phyloP scores from a whole-genome alignment of 1,284 basidiomycete genomes.

The Cutaneotrichosporon mucoides region DNA sequence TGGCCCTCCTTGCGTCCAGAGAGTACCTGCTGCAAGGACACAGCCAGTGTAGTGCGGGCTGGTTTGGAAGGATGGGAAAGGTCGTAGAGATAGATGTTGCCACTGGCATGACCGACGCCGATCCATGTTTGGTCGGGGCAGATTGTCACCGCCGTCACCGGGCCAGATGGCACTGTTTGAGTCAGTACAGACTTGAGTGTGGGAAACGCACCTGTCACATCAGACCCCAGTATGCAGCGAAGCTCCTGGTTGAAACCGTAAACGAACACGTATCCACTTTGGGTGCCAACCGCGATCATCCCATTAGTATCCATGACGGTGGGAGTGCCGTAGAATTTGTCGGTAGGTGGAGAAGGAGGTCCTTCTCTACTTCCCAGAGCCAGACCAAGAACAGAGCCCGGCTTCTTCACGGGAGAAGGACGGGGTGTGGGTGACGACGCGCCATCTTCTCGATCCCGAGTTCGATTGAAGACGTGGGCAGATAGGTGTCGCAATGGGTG shows the following conservation, averaged over 20 bases:
- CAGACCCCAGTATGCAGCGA: conserved; percentile 69
- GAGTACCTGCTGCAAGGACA: conserved; percentile 53
- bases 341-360: not conserved
- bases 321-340: conserved; percentile 56
- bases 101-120: conserved; percentile 80
- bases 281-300: conserved; percentile 83
- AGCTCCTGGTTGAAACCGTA: conserved; percentile 89
- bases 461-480: conserved; percentile 51
- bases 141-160: conserved; percentile 85
- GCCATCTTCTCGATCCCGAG: conserved; percentile 7
- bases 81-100: conserved; percentile 84
- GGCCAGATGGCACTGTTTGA: conserved; percentile 54
- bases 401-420: conserved; percentile 42
- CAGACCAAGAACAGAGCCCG: conserved; percentile 57
- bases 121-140: conserved; percentile 93
- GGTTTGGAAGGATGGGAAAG: conserved; percentile 60
- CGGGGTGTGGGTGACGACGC: conserved; percentile 6
- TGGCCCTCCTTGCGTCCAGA: conserved; percentile 92
- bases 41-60: conserved; percentile 38
- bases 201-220: conserved; percentile 57
- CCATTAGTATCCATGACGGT: conserved; percentile 82
- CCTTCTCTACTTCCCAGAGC: not conserved
- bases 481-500: conserved; percentile 61
- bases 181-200: too few species aligned
- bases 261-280: conserved; percentile 70